Evolutionary conservation across 1,284 basidiomycete species (phyloP), one percentile per base, ranked within the genome.

Genomic region (Rugiboletus extremiorientalis): DNA sequence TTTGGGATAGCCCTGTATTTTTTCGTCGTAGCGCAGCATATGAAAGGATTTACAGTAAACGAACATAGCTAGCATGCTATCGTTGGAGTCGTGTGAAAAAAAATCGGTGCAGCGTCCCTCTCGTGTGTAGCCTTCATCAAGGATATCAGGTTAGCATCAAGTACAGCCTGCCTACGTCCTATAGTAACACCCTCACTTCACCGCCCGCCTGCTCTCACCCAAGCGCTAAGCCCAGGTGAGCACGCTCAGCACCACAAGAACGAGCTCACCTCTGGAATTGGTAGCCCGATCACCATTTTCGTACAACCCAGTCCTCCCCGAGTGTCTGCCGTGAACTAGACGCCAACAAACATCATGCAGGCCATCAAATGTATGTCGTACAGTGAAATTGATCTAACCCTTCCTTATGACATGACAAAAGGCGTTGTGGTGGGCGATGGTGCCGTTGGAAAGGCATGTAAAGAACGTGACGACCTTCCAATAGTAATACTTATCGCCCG

Each of bases 371-470:
- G 85, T 85, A 64, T 60, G 77, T 73, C 38, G 37, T 50, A 41
- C 55, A 50, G 11, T 14, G 18, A 42, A 41, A 36, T 54, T 52
- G 42, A 55, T 59, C 50, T 42, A 12, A 46, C 50, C 44, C 56
- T 60, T 60, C 55, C 69, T 62, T 64, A 74, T 75, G 58, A 74
- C 64, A 55, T 61, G 59, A 56, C 61, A 61, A 52, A 74, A 93
- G 92, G 93, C 82, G 96, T 98, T 77, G 96, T 98, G 71, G 96
- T 99, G 60, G 96, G 96, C 70, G 96, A 99, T 82, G 96, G 96
- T 88, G 96, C 96, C 56, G 96, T 99, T 70, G 96, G 96, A 79
- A 99, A 98, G 91, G 96, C 90, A 64, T 68, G 85, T 76, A 54
- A 41, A 45, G 40, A 50, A 55, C 36, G 9, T 46, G n/a, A 36